phyloP scores from a whole-genome alignment of 352 stramenopile species.

The Peronospora farinosa region DNA sequence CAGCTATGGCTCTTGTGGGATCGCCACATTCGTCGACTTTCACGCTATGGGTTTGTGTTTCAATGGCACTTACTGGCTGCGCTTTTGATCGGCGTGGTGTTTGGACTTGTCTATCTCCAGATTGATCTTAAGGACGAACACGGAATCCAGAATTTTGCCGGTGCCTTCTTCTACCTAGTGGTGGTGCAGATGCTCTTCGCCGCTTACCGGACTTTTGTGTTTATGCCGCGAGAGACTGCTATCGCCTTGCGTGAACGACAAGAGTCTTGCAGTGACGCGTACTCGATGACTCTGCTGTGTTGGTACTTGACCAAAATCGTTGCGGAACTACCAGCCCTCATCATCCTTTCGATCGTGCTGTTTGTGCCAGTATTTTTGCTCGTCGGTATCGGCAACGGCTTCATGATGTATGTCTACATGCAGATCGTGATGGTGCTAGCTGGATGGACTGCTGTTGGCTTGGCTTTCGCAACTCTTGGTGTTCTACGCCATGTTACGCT shows the following conservation, averaged over 20 bases:
- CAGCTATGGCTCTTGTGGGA: slow-evolving; percentile 30
- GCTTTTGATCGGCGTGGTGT: slow-evolving; percentile 42
- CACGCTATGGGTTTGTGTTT: slow-evolving; percentile 39
- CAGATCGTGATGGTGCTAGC: slow-evolving; percentile 41
- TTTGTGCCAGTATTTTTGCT: slow-evolving; percentile 40
- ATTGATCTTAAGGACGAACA: slow-evolving; percentile 40
- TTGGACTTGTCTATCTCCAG: slow-evolving; percentile 38
- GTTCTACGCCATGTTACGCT: slow-evolving; percentile 25
- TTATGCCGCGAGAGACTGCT: slow-evolving; percentile 35
- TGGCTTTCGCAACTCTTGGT: slow-evolving; percentile 34
- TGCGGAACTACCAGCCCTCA: slow-evolving; percentile 31
- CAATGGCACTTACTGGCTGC: slow-evolving; percentile 36
- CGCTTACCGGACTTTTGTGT: slow-evolving; percentile 33
- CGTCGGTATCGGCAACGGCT: slow-evolving; percentile 35
- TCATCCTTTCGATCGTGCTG: slow-evolving; percentile 37
- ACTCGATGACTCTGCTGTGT: slow-evolving; percentile 24
- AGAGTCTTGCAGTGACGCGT: slow-evolving; percentile 36
- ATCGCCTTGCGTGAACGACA: slow-evolving; percentile 40
- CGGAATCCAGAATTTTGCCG: slow-evolving; percentile 47
- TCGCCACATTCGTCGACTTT: slow-evolving; percentile 35
- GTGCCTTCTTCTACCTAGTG: slow-evolving; percentile 45
- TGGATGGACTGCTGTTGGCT: slow-evolving; percentile 25
- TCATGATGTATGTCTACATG: slow-evolving; percentile 41
- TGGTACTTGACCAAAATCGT: slow-evolving; percentile 47
- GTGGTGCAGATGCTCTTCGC: slow-evolving; percentile 46